These are phyloP conservation scores for Helotiales sp. DNA, from an alignment of 2,329 filamentous ascomycete genomes.

Conservation along the genomic window DNA sequence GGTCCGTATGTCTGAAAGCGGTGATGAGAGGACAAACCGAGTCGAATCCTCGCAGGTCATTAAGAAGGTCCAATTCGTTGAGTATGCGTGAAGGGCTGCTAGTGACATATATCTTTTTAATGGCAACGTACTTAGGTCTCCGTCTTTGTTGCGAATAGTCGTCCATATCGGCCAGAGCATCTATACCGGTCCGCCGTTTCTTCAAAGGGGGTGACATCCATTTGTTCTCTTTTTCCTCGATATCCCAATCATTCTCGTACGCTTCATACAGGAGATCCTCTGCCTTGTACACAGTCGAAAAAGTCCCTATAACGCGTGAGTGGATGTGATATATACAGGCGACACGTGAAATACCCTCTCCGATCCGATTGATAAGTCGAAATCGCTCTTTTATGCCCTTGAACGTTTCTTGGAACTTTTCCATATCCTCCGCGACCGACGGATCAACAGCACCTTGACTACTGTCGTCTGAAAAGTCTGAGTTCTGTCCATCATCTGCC, in stretches of 20 bases:
- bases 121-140: conserved; percentile 79
- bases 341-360: conserved; percentile 67
- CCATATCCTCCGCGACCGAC: conserved; percentile 81
- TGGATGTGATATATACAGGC: background rate
- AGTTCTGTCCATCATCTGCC: conserved; percentile 30
- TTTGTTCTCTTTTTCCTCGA: conserved; percentile 63
- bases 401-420: conserved; percentile 78
- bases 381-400: conserved; percentile 81
- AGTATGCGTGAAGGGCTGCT: conserved; percentile 91
- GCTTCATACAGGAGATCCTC: conserved; percentile 85
- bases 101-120: conserved; percentile 99
- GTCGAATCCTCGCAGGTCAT: conserved; percentile 78
- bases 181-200: conserved; percentile 44
- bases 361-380: conserved; percentile 92
- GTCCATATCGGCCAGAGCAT: conserved; percentile 25
- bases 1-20: conserved; percentile 91
- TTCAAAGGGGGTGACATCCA: conserved; percentile 71
- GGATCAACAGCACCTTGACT: conserved; percentile 63
- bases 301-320: conserved; percentile 67
- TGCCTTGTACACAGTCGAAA: conserved; percentile 98
- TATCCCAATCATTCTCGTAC: conserved; percentile 86
- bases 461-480: conserved; percentile 51
- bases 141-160: conserved; percentile 40
- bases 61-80: conserved; percentile 91
- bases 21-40: conserved; percentile 95